Percentiles rank a stretch among this genome's conserved stretches.
Evolutionary conservation across 2,329 filamentous ascomycete genomes (phyloP).

Genomic region (Diaporthe eres): DNA sequence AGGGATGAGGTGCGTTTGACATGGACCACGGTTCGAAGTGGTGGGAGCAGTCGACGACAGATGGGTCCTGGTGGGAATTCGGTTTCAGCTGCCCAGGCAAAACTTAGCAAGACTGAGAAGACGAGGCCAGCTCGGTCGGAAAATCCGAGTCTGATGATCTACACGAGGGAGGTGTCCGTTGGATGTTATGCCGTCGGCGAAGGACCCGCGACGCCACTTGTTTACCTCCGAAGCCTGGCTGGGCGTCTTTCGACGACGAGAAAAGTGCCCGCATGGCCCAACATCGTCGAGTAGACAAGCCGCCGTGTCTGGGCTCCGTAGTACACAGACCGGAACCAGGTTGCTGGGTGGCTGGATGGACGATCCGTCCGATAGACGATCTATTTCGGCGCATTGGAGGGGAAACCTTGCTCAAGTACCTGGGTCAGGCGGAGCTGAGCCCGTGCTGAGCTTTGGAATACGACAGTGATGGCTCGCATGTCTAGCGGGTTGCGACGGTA

Average conservation of each 20-base stretch:
- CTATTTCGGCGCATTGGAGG: background rate
- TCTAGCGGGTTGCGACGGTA: conserved; percentile 28
- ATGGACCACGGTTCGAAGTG: conserved; percentile 26
- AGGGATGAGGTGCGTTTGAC: conserved; percentile 28
- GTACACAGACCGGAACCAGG: background rate
- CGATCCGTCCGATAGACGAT: conserved; percentile 5
- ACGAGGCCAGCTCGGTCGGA: conserved; percentile 22
- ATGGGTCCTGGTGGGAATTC: conserved; percentile 17
- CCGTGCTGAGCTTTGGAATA: background rate
- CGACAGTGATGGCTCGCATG: conserved; percentile 12
- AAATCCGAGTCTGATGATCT: background rate
- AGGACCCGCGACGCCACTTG: background rate
- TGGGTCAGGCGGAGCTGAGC: background rate
- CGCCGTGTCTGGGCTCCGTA: background rate
- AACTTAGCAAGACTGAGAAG: background rate
- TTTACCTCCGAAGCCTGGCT: background rate
- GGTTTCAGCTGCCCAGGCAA: conserved; percentile 28
- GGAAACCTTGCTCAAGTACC: background rate
- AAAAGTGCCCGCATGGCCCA: background rate
- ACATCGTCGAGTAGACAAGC: background rate
- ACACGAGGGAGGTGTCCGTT: background rate
- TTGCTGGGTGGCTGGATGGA: conserved; percentile 8
- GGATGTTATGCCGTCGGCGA: background rate
- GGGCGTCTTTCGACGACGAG: background rate
- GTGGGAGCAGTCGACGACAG: conserved; percentile 16